phyloP scores from a whole-genome alignment of 2,329 filamentous ascomycete species.

The Epichloe festucae region DNA sequence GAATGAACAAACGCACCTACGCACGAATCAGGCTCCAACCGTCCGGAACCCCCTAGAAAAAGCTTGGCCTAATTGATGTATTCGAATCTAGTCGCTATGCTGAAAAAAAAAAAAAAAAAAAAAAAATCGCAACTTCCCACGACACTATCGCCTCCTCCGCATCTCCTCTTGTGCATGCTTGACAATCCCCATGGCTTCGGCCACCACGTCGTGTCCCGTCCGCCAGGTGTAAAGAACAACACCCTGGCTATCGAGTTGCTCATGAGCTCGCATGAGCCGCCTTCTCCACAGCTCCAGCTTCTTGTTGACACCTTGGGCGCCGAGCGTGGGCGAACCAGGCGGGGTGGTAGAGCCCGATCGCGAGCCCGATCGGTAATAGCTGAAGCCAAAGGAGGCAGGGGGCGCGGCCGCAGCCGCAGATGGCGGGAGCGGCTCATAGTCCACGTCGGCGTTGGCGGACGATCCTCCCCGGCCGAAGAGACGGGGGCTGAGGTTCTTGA shows the following conservation, averaged over 20 bases:
- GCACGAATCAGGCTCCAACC: too few relatives aligned
- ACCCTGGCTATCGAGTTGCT: constrained; percentile 47
- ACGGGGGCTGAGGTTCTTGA: constrained; percentile 19
- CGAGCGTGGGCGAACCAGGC: constrained; percentile 22
- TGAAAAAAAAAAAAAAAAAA: not conserved
- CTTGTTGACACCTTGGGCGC: constrained; percentile 39
- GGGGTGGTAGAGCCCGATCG: constrained; percentile 20
- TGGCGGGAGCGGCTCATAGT: constrained; percentile 27
- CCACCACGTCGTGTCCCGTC: constrained; percentile 54
- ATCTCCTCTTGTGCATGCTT: constrained; percentile 36
- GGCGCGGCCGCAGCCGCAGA: constrained; percentile 13
- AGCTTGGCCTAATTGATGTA: too few relatives aligned
- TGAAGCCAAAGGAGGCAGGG: constrained; percentile 9
- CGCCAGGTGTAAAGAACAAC: constrained; percentile 64
- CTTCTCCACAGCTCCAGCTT: constrained; percentile 62
- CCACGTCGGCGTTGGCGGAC: constrained; percentile 26
- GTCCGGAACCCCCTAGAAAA: too few relatives aligned
- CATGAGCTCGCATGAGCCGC: constrained; percentile 51
- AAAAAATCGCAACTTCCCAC: not conserved
- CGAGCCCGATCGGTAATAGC: constrained; percentile 15
- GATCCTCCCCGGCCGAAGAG: constrained; percentile 17
- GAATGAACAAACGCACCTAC: too few relatives aligned
- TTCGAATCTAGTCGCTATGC: not conserved
- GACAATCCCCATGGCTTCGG: constrained; percentile 53
- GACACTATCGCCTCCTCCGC: constrained; percentile 7